Base-by-base conservation (phyloP, 2,329 filamentous ascomycete genomes). In the Colletotrichum eleusines region DNA sequence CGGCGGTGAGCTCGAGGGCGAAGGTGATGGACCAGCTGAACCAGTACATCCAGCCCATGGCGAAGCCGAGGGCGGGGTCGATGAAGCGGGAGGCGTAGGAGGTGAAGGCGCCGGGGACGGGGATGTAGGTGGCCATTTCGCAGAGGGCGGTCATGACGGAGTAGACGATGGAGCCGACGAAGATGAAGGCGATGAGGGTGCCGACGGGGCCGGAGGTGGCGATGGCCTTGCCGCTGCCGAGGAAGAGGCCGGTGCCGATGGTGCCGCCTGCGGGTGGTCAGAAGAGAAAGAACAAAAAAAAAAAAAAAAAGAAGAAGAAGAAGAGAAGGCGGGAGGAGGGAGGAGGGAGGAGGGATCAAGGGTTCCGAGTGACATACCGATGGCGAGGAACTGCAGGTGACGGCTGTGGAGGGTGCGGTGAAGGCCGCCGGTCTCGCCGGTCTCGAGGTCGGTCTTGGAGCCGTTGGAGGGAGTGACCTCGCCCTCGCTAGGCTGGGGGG, bases 1-100 rank as follows among this genome's bases (percentile, higher is more conserved):
- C 89, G 0, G 91, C 91, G 0, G 89, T 92, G 48, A 94, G 84
- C 77, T 95, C 92, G 11, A 94, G 86, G 0, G 91, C 91, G 74
- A 89, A 92, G 0, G 92, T 94, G 68, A 91, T 89, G 23, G 89
- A 86, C 91, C 91, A 95, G 46, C 87, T 90, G 77, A 94, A 94
- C 90, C 91, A 95, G 81, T 95, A 95, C 71, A 93, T 90, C 92
- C 92, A 95, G 26, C 93, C 92, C 86, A 94, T 92, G 26, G 92
- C 87, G 76, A 94, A 94, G 9, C 91, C 92, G 58, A 94, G 83
- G 66, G 90, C 90, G 14, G 89, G 90, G 76, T 93, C 90, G 73
- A 94, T 86, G 75, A 95, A 94, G 23, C 93, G 91, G 48, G 89
- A 87, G 28, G 92, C 92, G 76, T 94, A 95, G 51, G 90, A 87